phyloP scores from a whole-genome alignment of 2,329 filamentous ascomycete genomes.

The Sarocladiaceae sp. region DNA sequence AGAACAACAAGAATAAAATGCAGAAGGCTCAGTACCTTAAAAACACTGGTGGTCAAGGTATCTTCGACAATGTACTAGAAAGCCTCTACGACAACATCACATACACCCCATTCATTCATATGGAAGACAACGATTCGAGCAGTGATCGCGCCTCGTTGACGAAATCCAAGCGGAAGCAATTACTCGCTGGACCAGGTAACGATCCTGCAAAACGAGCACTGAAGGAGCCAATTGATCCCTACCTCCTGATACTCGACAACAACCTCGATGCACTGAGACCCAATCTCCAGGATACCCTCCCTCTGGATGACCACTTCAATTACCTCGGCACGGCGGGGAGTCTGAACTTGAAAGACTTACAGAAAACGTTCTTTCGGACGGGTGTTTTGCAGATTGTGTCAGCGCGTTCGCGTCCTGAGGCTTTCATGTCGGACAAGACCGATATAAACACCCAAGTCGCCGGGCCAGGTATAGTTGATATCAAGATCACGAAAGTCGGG shows the following conservation, averaged over 20 bases:
- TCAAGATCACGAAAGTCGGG: slow-evolving; percentile 95
- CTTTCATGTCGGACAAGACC: slow-evolving; percentile 87
- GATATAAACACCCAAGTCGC: slow-evolving; percentile 81
- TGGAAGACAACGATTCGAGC: slow-evolving; percentile 86
- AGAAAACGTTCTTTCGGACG: slow-evolving; percentile 86
- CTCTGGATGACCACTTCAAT: slow-evolving; percentile 85
- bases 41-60: slow-evolving; percentile 85
- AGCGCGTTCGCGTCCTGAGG: slow-evolving; percentile 85
- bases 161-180: slow-evolving; percentile 65
- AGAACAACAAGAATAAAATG: slow-evolving; percentile 99
- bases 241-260: slow-evolving; percentile 87
- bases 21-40: slow-evolving; percentile 92
- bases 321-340: slow-evolving; percentile 74
- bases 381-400: slow-evolving; percentile 94
- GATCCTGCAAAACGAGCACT: slow-evolving; percentile 53
- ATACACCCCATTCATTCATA: slow-evolving; percentile 97
- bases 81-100: slow-evolving; percentile 99
- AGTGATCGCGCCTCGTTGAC: slow-evolving; percentile 67
- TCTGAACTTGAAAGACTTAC: slow-evolving; percentile 76
- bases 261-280: slow-evolving; percentile 81
- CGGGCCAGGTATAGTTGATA: slow-evolving; percentile 90
- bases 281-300: slow-evolving; percentile 86
- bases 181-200: slow-evolving; percentile 59
- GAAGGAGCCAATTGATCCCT: slow-evolving; percentile 90
- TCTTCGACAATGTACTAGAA: slow-evolving; percentile 89